These are phyloP conservation scores for Pleurotus tuber-regium DNA, from an alignment of 768 basidiomycete species.

Conservation along the genomic window DNA sequence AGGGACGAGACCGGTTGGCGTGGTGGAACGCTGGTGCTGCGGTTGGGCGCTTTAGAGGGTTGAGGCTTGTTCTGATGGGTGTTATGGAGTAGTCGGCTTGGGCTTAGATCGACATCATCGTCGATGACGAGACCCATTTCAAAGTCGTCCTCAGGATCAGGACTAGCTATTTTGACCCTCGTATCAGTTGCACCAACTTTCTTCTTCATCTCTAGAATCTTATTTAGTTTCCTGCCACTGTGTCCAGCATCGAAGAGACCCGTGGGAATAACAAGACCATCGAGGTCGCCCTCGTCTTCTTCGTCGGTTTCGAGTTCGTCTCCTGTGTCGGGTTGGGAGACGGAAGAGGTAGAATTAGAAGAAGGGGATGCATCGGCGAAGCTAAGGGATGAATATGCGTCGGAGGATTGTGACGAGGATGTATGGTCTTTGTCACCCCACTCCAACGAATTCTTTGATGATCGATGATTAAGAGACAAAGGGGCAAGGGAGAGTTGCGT, in stretches of 20 bases:
- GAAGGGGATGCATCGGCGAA: conserved; percentile 71
- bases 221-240: conserved; percentile 47
- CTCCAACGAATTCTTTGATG: conserved; percentile 82
- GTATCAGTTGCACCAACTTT: conserved; percentile 41
- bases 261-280: conserved; percentile 77
- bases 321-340: conserved; percentile 67
- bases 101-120: conserved; percentile 80
- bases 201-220: conserved; percentile 54
- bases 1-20: conserved; percentile 41
- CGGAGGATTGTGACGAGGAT: conserved; percentile 83
- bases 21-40: conserved; percentile 61
- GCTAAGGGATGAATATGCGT: conserved; percentile 78
- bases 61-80: conserved; percentile 39
- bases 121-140: conserved; percentile 83
- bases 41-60: conserved; percentile 33
- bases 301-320: conserved; percentile 64
- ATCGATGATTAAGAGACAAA: conserved; percentile 68
- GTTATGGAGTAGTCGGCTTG: conserved; percentile 64
- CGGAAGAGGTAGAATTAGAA: conserved; percentile 66
- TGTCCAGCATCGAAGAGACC: conserved; percentile 74
- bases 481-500: conserved; percentile 82
- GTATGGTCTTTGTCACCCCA: conserved; percentile 86
- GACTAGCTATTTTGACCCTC: conserved; percentile 46
- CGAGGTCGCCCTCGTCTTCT: conserved; percentile 71
- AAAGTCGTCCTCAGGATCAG: conserved; percentile 81